These are phyloP conservation scores for Tilletia setariae DNA, from an alignment of 1,284 basidiomycete species.

Conservation along the genomic window DNA sequence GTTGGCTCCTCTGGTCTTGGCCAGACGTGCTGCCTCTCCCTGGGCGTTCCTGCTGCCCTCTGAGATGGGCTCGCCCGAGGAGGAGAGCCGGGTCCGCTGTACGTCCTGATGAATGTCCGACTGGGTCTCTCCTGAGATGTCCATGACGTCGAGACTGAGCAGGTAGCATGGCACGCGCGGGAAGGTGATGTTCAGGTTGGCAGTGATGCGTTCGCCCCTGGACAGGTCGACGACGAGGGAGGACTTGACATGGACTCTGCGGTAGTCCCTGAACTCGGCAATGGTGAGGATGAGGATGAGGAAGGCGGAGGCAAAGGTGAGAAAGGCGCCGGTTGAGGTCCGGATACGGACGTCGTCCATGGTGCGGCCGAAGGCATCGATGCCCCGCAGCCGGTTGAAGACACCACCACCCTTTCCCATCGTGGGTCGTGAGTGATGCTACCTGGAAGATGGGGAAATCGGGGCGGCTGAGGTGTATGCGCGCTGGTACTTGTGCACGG, in stretches of 20 bases:
- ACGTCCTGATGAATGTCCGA: constrained; percentile 69
- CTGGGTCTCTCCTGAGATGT: constrained; percentile 93
- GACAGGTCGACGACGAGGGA: constrained; percentile 69
- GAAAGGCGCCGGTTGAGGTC: constrained; percentile 49
- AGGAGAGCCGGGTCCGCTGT: constrained; percentile 73
- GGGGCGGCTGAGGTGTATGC: too few relatives aligned
- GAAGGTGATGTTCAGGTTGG: constrained; percentile 89
- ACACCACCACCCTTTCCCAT: constrained; percentile 16
- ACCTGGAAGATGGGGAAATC: not conserved
- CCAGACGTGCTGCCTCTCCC: constrained; percentile 44
- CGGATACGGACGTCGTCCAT: constrained; percentile 53
- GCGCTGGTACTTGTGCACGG: too few relatives aligned
- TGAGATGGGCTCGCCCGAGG: constrained; percentile 59
- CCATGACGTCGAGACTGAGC: constrained; percentile 79
- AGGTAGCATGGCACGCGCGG: constrained; percentile 92
- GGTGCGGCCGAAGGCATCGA: constrained; percentile 36
- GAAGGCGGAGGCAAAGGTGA: constrained; percentile 85
- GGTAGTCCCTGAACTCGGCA: constrained; percentile 94
- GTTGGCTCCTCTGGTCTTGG: constrained; percentile 31
- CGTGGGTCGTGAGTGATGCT: not conserved
- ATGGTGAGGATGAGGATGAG: constrained; percentile 87
- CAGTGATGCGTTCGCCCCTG: constrained; percentile 86
- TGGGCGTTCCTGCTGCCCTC: constrained; percentile 32
- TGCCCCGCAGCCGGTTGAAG: constrained; percentile 18
- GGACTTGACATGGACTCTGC: constrained; percentile 64